Conservation (phyloP, 106 monocot species). For the Dendrobium nobile region DNA sequence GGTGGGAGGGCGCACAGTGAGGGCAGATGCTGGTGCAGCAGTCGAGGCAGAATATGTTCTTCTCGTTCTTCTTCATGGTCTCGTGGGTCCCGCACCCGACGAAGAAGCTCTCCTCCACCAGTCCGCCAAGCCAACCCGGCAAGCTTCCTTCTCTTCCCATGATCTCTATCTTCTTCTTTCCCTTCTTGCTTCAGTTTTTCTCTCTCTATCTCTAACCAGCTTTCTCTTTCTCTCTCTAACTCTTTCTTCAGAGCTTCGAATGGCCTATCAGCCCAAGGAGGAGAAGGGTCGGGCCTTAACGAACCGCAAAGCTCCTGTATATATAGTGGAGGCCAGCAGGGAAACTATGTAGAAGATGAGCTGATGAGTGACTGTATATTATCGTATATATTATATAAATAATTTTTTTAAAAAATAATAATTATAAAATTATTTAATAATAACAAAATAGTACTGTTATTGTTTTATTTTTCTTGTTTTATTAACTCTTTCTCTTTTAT, state of each 20-base stretch:
- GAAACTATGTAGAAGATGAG: neutral
- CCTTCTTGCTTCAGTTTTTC: neutral
- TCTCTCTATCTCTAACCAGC: constrained; percentile 1
- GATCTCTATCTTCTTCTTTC: constrained; percentile 12
- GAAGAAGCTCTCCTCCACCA: constrained; percentile 56
- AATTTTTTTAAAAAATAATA: too few relatives aligned
- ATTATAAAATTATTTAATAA: neutral
- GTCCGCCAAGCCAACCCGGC: constrained; percentile 49
- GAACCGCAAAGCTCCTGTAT: constrained; percentile 6
- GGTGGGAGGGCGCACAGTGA: constrained; percentile 47
- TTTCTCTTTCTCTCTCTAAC: neutral
- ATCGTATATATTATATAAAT: neutral
- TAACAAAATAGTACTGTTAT: neutral
- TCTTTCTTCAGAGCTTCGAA: neutral
- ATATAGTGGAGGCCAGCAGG: constrained; percentile 6
- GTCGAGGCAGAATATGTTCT: constrained; percentile 68
- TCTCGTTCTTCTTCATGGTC: constrained; percentile 59
- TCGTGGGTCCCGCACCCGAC: constrained; percentile 34
- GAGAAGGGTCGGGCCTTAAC: constrained; percentile 4
- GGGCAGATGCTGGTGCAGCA: constrained; percentile 64
- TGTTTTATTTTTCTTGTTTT: neutral
- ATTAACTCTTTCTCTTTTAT: neutral
- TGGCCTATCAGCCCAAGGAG: neutral
- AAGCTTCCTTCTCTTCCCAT: constrained; percentile 5
- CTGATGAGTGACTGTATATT: neutral